Base-by-base conservation (phyloP, 768 basidiomycete species). In the Kwoniella pini region DNA sequence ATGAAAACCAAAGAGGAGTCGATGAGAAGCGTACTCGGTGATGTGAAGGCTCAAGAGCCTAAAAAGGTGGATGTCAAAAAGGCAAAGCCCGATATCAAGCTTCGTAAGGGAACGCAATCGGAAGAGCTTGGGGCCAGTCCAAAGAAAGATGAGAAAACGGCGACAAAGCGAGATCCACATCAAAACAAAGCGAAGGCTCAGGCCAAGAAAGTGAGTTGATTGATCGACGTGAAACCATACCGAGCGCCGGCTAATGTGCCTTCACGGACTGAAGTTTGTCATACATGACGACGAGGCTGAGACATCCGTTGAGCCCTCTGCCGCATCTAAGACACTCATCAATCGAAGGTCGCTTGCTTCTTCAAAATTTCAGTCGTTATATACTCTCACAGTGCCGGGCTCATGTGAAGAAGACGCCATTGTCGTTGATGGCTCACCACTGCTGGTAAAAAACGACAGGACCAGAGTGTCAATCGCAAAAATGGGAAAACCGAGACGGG, bases 1-100 rank as follows among this genome's bases (percentile, higher is more conserved):
- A 64, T 59, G 57, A 58, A 59, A 22, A 48, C 39, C 7, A 55
- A 49, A 26, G 62, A 40, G 24, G 55, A 57, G 12, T 57, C 62
- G 11, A 28, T 33, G 13, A 54, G 43, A 12, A 59, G 17, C 13
- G 19, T 30, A 15, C 30, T 50, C 5, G 48, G 48, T 7, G 48
- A 50, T n/a, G 6, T 33, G 17, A 24, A 42, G 40, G 12, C 40
- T 17, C 11, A 19, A 42, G 40, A 7, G 33, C 7, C 33, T 36
- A 15, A 7, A 36, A n/a, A n/a, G n/a, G n/a, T n/a, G n/a, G n/a
- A n/a, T n/a, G n/a, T n/a, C n/a, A n/a, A n/a, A n/a, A n/a, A n/a
- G n/a, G n/a, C n/a, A n/a, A n/a, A n/a, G n/a, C n/a, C n/a, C n/a
- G n/a, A n/a, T n/a, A n/a, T n/a, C n/a, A n/a, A n/a, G n/a, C n/a